Evolutionary conservation across 225 moss, liverwort and hornwort genomes (phyloP), one percentile per base, ranked within the genome.

Genomic region (Polytrichum commune): DNA sequence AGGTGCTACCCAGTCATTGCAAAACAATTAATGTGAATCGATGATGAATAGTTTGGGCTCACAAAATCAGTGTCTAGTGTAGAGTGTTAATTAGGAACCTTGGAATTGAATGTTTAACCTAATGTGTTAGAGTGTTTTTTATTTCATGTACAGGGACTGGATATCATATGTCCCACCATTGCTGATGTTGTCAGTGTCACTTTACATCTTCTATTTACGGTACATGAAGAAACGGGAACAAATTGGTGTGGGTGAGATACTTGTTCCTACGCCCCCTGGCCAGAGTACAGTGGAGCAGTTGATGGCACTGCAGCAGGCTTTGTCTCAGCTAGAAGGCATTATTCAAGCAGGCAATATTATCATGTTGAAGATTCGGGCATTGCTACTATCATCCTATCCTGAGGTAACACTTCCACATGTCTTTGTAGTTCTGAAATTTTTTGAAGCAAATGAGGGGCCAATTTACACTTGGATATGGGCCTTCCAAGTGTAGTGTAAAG

Each of bases 221-320:
- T 81, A 75, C 54, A 65, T 78, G 74, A 86, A 85, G 71, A 88
- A 83, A 61, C 81, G 81, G 72, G 81, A 85, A 55, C 20, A 87
- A 69, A 9, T 84, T 27, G 81, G 85, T 69, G 78, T 82, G 33
- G 84, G 88, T 13, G 84, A 92, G 79, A 87, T 98, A 2, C 82
- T 93, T 63, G 88, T 98, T 6, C 82, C 91, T 27, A 75, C 85
- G 30, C 93, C 98, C 27, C 91, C 91, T 74, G 78, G 95, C 6
- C 95, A 95, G 38, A 98, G 79, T 65, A 85, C 94, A 5, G 88
- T 98, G 73, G 92, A 95, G 77, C 90, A 93, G 74, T 78, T 98
- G 46, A 22, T 95, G 32, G 93, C 93, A n/a, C 70, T 95, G 65
- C 98, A 93, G 53, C 95, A 98, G 79, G 93, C 89, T 60, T 81